Conservation (phyloP, 192 early-diverging fungal genomes). For the Umbelopsis sp. region DNA sequence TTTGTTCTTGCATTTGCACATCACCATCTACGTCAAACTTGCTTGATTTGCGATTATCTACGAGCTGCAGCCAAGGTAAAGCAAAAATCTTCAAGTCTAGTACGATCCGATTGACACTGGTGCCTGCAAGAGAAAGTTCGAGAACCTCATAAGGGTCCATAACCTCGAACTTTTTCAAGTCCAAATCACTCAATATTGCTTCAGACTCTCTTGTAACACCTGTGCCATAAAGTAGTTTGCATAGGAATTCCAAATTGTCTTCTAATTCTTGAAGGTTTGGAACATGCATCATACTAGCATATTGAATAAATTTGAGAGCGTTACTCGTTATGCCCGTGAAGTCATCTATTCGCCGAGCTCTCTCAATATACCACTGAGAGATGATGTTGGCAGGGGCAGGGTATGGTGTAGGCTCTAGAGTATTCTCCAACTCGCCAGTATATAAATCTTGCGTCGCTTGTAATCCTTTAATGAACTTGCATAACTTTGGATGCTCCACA, state of each 20-base stretch:
- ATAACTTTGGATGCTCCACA: slow-evolving; percentile 51
- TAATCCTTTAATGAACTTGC: slow-evolving; percentile 41
- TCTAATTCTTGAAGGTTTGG: slow-evolving; percentile 49
- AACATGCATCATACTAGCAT: slow-evolving; percentile 53
- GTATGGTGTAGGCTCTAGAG: slow-evolving; percentile 44
- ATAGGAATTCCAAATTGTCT: slow-evolving; percentile 60
- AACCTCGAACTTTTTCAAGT: slow-evolving; percentile 18
- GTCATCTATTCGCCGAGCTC: slow-evolving; percentile 57
- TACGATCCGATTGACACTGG: slow-evolving; percentile 43
- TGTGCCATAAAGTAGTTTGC: slow-evolving; percentile 56
- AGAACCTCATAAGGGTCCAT: slow-evolving; percentile 32
- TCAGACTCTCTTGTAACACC: background rate
- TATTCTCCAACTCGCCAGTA: slow-evolving; percentile 32
- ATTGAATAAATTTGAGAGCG: slow-evolving; percentile 54
- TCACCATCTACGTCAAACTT: background rate
- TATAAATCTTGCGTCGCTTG: slow-evolving; percentile 36
- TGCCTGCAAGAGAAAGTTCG: slow-evolving; percentile 27
- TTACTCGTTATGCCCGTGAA: slow-evolving; percentile 52
- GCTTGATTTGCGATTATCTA: slow-evolving; percentile 5
- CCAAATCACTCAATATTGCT: background rate
- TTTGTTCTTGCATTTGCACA: slow-evolving; percentile 18
- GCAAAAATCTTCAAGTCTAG: slow-evolving; percentile 48
- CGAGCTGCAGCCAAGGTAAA: slow-evolving; percentile 43
- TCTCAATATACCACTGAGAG: slow-evolving; percentile 60
- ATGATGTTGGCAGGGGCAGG: slow-evolving; percentile 47